Evolutionary conservation across 2,329 filamentous ascomycete species (phyloP).

Genomic region (Elsinoe batatas): DNA sequence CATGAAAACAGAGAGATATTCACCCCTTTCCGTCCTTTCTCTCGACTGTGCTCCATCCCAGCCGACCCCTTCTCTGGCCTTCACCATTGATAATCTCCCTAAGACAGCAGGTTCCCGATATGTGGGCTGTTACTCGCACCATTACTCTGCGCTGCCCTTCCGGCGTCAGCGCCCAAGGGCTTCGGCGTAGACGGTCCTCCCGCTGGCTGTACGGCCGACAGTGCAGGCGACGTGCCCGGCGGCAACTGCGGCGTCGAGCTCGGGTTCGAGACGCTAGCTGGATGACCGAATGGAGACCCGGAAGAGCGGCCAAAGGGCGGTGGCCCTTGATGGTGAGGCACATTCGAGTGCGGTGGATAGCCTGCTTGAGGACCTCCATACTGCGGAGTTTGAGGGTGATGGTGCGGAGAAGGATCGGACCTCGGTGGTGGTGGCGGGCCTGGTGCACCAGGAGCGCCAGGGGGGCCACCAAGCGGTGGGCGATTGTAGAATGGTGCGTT

Average conservation of each 20-base stretch:
- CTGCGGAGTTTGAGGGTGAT: constrained; percentile 4
- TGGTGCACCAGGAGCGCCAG: constrained; percentile 1
- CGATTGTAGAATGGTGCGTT: not conserved
- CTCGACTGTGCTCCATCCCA: too few relatives aligned
- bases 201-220: not conserved
- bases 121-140: constrained; percentile 11
- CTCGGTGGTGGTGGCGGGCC: not conserved
- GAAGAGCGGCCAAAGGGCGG: constrained; percentile 8
- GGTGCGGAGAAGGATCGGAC: not conserved
- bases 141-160: not conserved
- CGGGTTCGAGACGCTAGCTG: not conserved
- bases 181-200: constrained; percentile 9
- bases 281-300: constrained; percentile 1
- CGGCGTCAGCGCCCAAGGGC: not conserved
- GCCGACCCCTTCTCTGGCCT: too few relatives aligned
- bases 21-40: not conserved
- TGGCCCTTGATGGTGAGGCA: constrained; percentile 5
- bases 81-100: not conserved
- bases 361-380: not conserved
- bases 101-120: constrained; percentile 10
- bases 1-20: not conserved
- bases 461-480: not conserved
- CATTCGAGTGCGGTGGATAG: not conserved
- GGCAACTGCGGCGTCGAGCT: constrained; percentile 8
- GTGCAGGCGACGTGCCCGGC: constrained; percentile 4